phyloP scores from a whole-genome alignment of 192 early-diverging fungal species.

The Coemansia sp. region DNA sequence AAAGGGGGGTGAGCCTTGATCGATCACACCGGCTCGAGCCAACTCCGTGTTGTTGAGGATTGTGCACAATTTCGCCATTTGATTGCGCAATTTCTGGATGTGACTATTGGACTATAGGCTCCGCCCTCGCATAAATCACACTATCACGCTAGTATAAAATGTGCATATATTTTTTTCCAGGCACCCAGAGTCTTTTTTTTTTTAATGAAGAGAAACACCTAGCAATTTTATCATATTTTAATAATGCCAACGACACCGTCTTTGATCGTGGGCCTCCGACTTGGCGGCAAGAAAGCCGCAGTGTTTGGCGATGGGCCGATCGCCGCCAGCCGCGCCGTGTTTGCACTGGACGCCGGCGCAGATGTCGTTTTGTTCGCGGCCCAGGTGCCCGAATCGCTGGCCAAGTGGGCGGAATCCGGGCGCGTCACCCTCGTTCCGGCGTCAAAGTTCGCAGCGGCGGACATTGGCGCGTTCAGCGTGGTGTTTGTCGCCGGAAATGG shows the following conservation, averaged over 20 bases:
- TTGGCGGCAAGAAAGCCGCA: slow-evolving; percentile 45
- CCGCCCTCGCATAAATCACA: slow-evolving; percentile 19
- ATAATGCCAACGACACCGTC: slow-evolving; percentile 18
- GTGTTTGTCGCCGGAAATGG: slow-evolving; percentile 49
- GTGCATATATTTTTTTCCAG: no score
- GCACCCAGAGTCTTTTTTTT: no score
- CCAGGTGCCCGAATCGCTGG: slow-evolving; percentile 23
- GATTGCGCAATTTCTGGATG: slow-evolving; percentile 12
- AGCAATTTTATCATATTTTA: not conserved
- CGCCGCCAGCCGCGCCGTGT: slow-evolving; percentile 65
- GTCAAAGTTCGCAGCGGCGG: slow-evolving; percentile 11
- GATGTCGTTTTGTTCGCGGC: slow-evolving; percentile 58
- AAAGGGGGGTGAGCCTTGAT: not conserved
- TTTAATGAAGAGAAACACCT: no score
- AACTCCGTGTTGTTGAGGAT: no score
- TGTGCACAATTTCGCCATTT: not conserved
- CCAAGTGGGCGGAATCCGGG: slow-evolving; percentile 35
- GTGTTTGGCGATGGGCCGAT: slow-evolving; percentile 67
- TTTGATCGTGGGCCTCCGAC: slow-evolving; percentile 44
- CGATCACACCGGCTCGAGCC: not conserved
- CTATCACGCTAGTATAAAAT: no score
- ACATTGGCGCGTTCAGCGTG: slow-evolving; percentile 29
- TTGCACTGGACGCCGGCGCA: slow-evolving; percentile 69
- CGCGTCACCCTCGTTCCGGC: slow-evolving; percentile 12
- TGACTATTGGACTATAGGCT: slow-evolving; percentile 25